Evolutionary conservation across 1,139 yeast species (phyloP).

Genomic region (Schwanniomyces etchellsii): DNA sequence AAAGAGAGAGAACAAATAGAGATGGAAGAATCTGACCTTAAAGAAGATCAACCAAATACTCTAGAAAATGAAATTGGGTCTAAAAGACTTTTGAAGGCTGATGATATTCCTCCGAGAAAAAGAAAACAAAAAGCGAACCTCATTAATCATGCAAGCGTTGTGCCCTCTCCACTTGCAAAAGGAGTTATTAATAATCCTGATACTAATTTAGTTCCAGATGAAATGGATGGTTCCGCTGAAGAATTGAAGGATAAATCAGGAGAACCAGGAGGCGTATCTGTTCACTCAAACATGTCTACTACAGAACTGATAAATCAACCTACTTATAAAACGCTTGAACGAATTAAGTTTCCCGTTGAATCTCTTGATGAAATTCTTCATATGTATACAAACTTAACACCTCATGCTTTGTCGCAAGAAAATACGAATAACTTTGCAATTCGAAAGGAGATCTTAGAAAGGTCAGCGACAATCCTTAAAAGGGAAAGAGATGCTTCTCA

Average conservation of each 20-base stretch:
- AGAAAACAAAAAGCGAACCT: conserved; percentile 8
- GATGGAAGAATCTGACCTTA: conserved; percentile 8
- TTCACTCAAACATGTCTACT: neutral
- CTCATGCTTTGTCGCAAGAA: neutral
- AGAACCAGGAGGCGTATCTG: neutral
- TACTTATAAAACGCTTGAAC: conserved; percentile 5
- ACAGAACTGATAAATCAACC: neutral
- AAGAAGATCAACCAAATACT: conserved; percentile 5
- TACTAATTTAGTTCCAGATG: conserved; percentile 1
- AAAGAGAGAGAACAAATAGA: conserved; percentile 19
- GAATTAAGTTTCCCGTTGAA: conserved; percentile 18
- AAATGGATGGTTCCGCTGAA: neutral
- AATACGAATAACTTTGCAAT: conserved; percentile 8
- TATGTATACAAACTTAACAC: conserved; percentile 7
- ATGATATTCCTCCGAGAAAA: conserved; percentile 7
- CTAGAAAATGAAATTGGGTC: conserved; percentile 3
- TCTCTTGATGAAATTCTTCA: conserved; percentile 11
- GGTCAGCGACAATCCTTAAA: conserved; percentile 24
- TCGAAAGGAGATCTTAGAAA: conserved; percentile 17
- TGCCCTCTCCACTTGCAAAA: conserved; percentile 15
- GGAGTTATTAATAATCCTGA: conserved; percentile 1
- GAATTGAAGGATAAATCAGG: neutral
- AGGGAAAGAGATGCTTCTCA: conserved; percentile 26
- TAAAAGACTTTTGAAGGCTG: conserved; percentile 8
- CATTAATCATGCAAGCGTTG: conserved; percentile 6